Conservation (phyloP, 768 basidiomycete genomes). For the Kwoniella mangroviensis region DNA sequence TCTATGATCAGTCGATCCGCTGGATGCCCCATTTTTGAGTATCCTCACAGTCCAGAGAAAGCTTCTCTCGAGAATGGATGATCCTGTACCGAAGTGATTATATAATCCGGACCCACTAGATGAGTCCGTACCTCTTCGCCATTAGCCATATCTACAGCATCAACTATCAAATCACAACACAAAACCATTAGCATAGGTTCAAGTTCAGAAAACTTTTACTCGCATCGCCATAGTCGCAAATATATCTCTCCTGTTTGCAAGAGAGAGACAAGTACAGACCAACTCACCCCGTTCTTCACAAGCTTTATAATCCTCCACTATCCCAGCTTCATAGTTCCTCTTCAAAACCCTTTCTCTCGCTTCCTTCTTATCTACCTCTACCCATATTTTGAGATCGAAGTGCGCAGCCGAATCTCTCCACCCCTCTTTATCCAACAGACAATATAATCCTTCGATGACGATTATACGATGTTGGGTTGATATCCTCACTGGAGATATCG, state of each 20-base stretch:
- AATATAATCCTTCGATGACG: constrained; percentile 88
- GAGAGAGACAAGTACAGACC: too few species aligned
- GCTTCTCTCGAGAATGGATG: constrained; percentile 16
- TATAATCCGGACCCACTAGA: constrained; percentile 9
- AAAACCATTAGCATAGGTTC: too few species aligned
- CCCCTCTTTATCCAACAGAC: constrained; percentile 71
- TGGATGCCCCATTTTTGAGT: too few species aligned
- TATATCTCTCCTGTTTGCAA: too few species aligned
- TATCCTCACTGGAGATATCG: constrained; percentile 66
- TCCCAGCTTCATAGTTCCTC: constrained; percentile 77
- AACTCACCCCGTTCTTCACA: constrained; percentile 40
- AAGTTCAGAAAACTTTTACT: too few species aligned
- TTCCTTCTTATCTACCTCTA: constrained; percentile 66
- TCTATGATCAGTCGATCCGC: too few species aligned
- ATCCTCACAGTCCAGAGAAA: not conserved
- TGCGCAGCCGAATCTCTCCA: constrained; percentile 71
- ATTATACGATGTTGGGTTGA: constrained; percentile 73
- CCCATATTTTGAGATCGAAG: constrained; percentile 79
- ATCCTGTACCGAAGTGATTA: constrained; percentile 8
- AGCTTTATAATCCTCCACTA: constrained; percentile 69
- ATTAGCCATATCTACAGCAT: constrained; percentile 22
- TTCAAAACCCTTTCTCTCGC: constrained; percentile 69
- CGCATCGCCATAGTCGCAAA: too few species aligned
- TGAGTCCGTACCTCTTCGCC: constrained; percentile 11
- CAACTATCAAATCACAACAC: not conserved